A percentile compares a stretch with the other conserved stretches of the same genome.
These are phyloP conservation scores for Stentor roeselii DNA, from an alignment of 73 alveolate genomes.

Conservation along the genomic window DNA sequence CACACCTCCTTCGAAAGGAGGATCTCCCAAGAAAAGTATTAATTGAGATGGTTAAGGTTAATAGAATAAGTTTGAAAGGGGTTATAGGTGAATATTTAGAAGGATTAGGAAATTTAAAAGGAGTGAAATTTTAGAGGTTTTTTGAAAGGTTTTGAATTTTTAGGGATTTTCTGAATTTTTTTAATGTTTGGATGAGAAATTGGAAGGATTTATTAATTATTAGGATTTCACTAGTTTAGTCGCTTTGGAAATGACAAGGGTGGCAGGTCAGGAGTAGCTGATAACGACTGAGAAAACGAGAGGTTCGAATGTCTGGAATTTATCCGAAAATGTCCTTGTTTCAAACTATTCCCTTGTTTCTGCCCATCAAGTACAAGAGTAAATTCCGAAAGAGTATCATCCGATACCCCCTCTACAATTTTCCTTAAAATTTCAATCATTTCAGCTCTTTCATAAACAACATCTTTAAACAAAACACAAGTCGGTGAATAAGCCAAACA, in stretches of 20 bases:
- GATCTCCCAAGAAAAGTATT: too few relatives aligned
- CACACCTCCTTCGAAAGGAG: too few relatives aligned
- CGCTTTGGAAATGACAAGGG: background rate
- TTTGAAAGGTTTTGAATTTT: too few relatives aligned
- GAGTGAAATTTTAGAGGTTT: too few relatives aligned
- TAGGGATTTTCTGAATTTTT: too few relatives aligned
- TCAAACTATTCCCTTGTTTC: background rate
- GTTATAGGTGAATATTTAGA: too few relatives aligned
- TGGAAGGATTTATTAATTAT: too few relatives aligned
- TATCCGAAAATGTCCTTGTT: background rate
- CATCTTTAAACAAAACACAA: slow-evolving; percentile 11
- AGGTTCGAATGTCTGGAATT: background rate
- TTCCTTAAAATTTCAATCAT: background rate
- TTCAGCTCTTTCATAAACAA: slow-evolving; percentile 32
- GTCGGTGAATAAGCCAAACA: slow-evolving; percentile 42
- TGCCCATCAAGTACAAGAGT: background rate
- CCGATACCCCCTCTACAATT: slow-evolving; percentile 17
- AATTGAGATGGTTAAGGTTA: too few relatives aligned
- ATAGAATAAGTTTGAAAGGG: too few relatives aligned
- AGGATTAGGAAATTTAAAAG: too few relatives aligned
- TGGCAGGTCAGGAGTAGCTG: slow-evolving; percentile 16
- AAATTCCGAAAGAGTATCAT: background rate
- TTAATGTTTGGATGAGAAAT: too few relatives aligned
- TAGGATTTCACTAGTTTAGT: background rate
- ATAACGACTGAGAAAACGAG: background rate